Evolutionary conservation across 2,329 filamentous ascomycete species (phyloP).

Genomic region (Peltaster fructicola): DNA sequence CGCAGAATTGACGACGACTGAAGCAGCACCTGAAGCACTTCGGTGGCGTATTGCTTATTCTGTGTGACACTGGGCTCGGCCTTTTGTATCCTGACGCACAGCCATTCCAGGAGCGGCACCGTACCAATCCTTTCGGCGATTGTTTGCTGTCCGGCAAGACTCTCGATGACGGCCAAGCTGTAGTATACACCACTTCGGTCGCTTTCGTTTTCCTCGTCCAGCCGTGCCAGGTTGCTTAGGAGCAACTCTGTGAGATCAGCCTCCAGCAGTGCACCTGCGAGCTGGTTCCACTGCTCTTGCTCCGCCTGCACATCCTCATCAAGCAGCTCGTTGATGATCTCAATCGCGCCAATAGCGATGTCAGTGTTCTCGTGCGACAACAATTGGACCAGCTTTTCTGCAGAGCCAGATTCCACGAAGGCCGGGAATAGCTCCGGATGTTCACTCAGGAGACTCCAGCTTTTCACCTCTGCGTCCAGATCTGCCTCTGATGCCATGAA

Average conservation of each 20-base stretch:
- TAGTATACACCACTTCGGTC: slow-evolving; percentile 81
- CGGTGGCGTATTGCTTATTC: slow-evolving; percentile 90
- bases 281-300: slow-evolving; percentile 59
- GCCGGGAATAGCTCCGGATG: slow-evolving; percentile 69
- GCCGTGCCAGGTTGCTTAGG: slow-evolving; percentile 57
- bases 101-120: slow-evolving; percentile 58
- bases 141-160: slow-evolving; percentile 53
- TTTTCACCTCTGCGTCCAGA: slow-evolving; percentile 74
- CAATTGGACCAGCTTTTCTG: slow-evolving; percentile 59
- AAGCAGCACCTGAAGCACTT: slow-evolving; percentile 75
- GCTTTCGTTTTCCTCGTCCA: slow-evolving; percentile 54
- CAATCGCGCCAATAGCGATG: slow-evolving; percentile 78
- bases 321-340: slow-evolving; percentile 78
- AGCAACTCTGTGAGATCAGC: slow-evolving; percentile 59
- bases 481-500: slow-evolving; percentile 78
- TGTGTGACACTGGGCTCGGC: slow-evolving; percentile 55
- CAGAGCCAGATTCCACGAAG: slow-evolving; percentile 53
- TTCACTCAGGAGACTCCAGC: slow-evolving; percentile 69
- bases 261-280: slow-evolving; percentile 46
- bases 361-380: slow-evolving; percentile 93
- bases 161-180: slow-evolving; percentile 66
- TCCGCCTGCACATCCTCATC: slow-evolving; percentile 80
- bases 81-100: slow-evolving; percentile 54
- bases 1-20: slow-evolving; percentile 56
- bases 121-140: slow-evolving; percentile 56